phyloP scores from a whole-genome alignment of 495 filamentous ascomycete genomes.

The Neurospora sp. region DNA sequence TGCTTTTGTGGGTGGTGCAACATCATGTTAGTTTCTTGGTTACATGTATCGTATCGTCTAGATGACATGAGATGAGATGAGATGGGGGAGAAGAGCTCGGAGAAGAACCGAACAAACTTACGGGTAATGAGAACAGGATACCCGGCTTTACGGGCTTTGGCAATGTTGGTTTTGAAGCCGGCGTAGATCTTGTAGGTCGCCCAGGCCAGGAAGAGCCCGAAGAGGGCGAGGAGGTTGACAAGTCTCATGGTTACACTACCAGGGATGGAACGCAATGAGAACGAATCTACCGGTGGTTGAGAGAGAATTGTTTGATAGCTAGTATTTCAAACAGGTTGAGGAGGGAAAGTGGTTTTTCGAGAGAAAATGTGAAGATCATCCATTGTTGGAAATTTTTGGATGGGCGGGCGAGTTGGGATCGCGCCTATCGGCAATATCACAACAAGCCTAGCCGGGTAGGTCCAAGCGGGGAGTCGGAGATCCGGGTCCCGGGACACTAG shows the following conservation, averaged over 20 bases:
- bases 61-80: background rate
- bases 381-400: background rate
- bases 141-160: constrained; percentile 33
- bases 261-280: background rate
- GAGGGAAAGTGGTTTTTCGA: background rate
- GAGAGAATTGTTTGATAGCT: background rate
- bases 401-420: background rate
- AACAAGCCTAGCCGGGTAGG: background rate
- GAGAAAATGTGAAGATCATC: background rate
- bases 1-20: background rate
- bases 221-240: constrained; percentile 3
- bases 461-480: background rate
- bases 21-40: background rate
- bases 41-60: background rate
- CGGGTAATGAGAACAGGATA: constrained; percentile 36
- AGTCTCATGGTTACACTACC: background rate
- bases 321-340: background rate
- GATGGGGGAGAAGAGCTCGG: background rate
- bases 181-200: constrained; percentile 14
- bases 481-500: background rate
- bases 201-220: constrained; percentile 4
- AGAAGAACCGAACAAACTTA: constrained; percentile 19
- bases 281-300: background rate
- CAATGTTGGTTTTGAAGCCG: constrained; percentile 29
- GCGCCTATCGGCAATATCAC: background rate